Evolutionary conservation across 2,329 filamentous ascomycete species (phyloP).

Genomic region (Paraphoma sp.): DNA sequence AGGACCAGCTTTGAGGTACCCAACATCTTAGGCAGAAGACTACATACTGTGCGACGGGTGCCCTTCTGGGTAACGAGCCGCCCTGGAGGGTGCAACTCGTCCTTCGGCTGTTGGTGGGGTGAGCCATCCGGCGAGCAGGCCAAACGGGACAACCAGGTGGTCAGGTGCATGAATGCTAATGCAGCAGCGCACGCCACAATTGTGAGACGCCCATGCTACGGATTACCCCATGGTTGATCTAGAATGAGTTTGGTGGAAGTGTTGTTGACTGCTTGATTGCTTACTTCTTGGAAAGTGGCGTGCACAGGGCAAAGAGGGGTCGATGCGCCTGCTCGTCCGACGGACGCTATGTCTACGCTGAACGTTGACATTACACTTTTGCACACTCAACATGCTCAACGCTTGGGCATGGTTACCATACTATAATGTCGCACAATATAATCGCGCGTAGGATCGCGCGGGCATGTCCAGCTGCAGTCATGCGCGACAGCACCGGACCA

Average conservation of each 20-base stretch:
- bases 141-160: neutral
- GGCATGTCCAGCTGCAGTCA: constrained; percentile 8
- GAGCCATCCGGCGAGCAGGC: neutral
- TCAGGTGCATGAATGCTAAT: neutral
- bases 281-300: neutral
- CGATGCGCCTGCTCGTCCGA: neutral
- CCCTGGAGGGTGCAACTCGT: neutral
- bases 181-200: neutral
- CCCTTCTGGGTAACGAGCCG: constrained; percentile 4
- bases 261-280: neutral
- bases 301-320: constrained; percentile 8
- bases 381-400: neutral
- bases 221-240: neutral
- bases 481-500: constrained; percentile 5
- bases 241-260: neutral
- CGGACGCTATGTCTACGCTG: neutral
- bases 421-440: neutral
- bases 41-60: neutral
- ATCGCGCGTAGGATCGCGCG: neutral
- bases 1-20: constrained; percentile 1
- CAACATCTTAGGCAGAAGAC: neutral
- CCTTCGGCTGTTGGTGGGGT: neutral
- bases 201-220: neutral
- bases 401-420: too few species aligned
- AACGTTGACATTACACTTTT: neutral